Base-by-base conservation (phyloP, 2,329 filamentous ascomycete species). In the Ophiostoma quercus region DNA sequence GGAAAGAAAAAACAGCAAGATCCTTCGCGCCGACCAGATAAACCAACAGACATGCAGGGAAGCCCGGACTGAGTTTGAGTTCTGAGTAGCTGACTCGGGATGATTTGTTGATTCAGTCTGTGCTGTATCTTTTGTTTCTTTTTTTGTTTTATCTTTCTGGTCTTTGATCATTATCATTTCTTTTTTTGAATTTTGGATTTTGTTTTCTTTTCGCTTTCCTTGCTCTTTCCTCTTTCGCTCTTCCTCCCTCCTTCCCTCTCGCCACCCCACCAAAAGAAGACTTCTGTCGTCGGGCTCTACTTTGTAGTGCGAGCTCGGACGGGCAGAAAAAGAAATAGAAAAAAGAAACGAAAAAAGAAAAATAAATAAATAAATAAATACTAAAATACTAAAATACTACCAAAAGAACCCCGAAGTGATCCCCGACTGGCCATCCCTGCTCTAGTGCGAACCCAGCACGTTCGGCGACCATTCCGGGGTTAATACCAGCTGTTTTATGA, bases 391-490 rank as follows among this genome's bases (percentile, higher is more conserved):
- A 29, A 29, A n/a, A 47, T 19, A 19, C 43, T 19, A n/a, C 43
- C 5, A 47, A 47, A 47, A 47, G 43, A 19, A 47, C 6, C 43
- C 43, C 43, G 43, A 16, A 62, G 22, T 16, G 57, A 62, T 62
- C 57, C 57, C 57, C 57, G 57, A 32, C 57, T 5, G 57, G 14
- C 57, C 16, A 25, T 32, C 16, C 34, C 34, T 5, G 34, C 34
- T 62, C 25, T 62, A 60, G 57, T 62, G 25, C 57, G 14, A 62
- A 12, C 12, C 25, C 11, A 62, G 11, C 25, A 62, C 12, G 57
- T 62, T 62, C 57, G 57, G 57, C 57, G 57, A 62, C 57, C 57
- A 62, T 29, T 62, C 57, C 57, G 25, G 25, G 25, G 57, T 12
- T 25, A 57, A 11, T 16, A 25, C 3, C 3, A 29, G 51, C 22